Evolutionary conservation across 164 flowering plant species (phyloP).

Genomic region (Pachysandra terminalis): DNA sequence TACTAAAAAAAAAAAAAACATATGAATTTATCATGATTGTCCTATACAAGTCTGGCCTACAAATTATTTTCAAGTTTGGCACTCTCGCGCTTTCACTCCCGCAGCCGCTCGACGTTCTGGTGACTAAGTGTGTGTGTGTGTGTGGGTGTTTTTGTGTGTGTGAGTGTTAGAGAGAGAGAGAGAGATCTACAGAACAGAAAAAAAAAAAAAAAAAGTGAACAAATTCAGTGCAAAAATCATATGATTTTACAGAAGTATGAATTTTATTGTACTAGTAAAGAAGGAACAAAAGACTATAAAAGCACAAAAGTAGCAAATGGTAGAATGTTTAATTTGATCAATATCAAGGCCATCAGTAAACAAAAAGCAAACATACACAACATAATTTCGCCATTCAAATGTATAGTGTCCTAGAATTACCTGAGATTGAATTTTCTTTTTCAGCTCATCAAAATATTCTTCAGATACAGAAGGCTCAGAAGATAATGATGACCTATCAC

Average conservation of each 20-base stretch:
- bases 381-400: neutral
- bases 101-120: no score
- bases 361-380: neutral
- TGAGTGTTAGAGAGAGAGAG: no score
- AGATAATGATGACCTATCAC: conserved; percentile 35
- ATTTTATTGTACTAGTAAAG: no score
- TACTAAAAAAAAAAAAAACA: no score
- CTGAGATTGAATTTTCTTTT: conserved; percentile 74
- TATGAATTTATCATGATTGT: no score
- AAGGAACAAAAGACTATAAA: neutral
- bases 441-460: conserved; percentile 60
- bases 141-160: no score
- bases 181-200: no score
- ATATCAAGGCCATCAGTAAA: neutral
- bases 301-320: neutral
- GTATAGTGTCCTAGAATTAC: conserved; percentile 33
- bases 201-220: no score
- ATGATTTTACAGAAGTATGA: neutral
- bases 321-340: neutral
- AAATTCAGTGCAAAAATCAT: neutral
- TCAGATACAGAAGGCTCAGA: conserved; percentile 41
- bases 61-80: no score
- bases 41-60: no score
- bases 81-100: no score
- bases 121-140: no score